Conservation (phyloP, 2,329 filamentous ascomycete species). For the Emergomyces orientalis region DNA sequence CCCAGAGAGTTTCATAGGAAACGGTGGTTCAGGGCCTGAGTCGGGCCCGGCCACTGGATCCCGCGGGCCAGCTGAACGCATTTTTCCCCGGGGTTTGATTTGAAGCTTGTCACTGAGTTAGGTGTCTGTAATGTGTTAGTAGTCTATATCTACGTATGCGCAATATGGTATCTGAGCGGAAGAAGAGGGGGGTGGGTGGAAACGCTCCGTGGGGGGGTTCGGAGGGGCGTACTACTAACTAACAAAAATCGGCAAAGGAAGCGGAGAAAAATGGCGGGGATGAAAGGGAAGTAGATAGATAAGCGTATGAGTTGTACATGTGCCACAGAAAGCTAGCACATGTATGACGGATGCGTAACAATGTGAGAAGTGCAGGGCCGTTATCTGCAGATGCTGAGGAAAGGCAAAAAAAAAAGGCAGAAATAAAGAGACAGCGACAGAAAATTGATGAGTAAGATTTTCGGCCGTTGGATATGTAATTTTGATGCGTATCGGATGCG, state of each 20-base stretch:
- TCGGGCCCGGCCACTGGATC: slow-evolving; percentile 65
- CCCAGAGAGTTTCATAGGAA: slow-evolving; percentile 73
- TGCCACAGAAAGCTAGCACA: not conserved
- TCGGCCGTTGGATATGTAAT: too few relatives aligned
- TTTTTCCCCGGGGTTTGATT: not conserved
- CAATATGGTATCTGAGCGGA: not conserved
- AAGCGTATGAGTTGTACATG: not conserved
- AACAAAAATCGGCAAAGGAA: not conserved
- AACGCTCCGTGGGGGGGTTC: too few relatives aligned
- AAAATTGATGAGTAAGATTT: not conserved
- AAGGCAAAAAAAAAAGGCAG: not conserved
- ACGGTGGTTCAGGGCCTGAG: slow-evolving; percentile 64
- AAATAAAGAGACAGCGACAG: not conserved
- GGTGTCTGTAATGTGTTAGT: not conserved
- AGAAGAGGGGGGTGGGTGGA: too few relatives aligned
- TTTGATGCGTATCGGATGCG: not conserved
- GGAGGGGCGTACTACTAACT: too few relatives aligned
- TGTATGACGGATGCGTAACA: not conserved
- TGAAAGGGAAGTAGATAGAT: not conserved
- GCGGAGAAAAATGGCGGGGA: not conserved
- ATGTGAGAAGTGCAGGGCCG: not conserved
- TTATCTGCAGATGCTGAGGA: not conserved
- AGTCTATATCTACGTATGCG: too few relatives aligned
- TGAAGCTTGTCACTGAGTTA: not conserved
- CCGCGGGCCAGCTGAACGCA: slow-evolving; percentile 47